Evolutionary conservation across 2,329 filamentous ascomycete species (phyloP), one percentile per base, ranked within the genome.

Genomic region (Pseudopithomyces chartarum): DNA sequence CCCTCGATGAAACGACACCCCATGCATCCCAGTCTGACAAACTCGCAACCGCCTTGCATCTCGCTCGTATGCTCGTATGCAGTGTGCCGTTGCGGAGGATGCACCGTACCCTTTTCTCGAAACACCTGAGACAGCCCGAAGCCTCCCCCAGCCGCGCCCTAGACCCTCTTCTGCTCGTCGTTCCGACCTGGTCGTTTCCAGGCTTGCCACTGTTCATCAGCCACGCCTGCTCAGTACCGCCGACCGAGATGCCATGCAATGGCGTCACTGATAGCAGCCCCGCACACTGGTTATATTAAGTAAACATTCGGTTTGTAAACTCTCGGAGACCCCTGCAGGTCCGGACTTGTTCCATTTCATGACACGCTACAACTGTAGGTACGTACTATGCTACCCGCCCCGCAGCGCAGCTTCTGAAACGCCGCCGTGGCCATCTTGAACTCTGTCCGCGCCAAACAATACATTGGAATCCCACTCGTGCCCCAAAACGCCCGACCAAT

Each of bases 261-360:
- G 23, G 15, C 19, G 36, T 51, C 38, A 51, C n/a, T 19, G 17
- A 20, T 33, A 19, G 10, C 20, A 20, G 22, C 34, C 26, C 26
- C 5, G 5, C 4, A 29, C 4, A 29, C 4, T 29, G 26, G 26
- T 4, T 29, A 8, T 29, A 51, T 11, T 29, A 40, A 20, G 22
- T 15, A 13, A 17, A 38, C 19, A 23, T 26, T 42, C 38, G n/a
- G 48, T 51, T 51, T 17, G 48, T 51, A n/a, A 33, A 50, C 22
- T 51, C 22, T 51, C 48, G 11, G 20, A 51, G 20, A 43, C n/a
- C 48, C 48, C 48, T 43, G 48, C 48, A 40, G 48, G 17, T 42
- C 38, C 38, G 48, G 48, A 40, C 48, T 33, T 39, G 23, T 20
- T 34, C 22, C 23, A 29, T 20, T 51, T 51, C 42, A 26, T 43